Percentiles rank a stretch among this genome's conserved stretches.
These are phyloP conservation scores for Ganoderma sinense DNA, from an alignment of 1,284 basidiomycete genomes.

Conservation along the genomic window DNA sequence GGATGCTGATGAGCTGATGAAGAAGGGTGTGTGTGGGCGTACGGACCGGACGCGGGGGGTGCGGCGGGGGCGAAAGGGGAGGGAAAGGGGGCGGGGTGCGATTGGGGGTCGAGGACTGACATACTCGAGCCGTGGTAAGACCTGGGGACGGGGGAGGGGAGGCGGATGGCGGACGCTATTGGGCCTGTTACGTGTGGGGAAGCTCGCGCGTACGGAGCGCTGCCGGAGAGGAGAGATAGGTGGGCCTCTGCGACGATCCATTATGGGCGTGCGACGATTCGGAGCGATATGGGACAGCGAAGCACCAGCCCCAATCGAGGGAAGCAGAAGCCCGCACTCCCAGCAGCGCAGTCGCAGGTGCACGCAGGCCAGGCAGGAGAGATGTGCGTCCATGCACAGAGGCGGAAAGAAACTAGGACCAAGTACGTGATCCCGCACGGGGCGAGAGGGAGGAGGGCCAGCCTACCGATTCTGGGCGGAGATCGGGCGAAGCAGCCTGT, in stretches of 20 bases:
- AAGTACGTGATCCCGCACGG: not conserved
- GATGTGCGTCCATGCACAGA: not conserved
- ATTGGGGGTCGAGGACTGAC: not conserved
- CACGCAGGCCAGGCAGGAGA: not conserved
- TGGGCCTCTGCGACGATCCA: not conserved
- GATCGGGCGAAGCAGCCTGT: not conserved
- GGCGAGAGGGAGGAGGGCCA: not conserved
- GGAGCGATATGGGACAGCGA: not conserved
- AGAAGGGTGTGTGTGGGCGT: not conserved
- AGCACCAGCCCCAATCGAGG: not conserved
- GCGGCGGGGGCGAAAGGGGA: not conserved
- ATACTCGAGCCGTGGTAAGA: not conserved
- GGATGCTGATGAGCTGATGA: no score
- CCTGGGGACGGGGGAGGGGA: not conserved
- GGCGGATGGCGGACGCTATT: constrained; percentile 3
- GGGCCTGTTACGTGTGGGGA: constrained; percentile 7
- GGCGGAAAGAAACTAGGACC: not conserved
- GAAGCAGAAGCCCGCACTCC: not conserved
- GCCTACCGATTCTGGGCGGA: not conserved
- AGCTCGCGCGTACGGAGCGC: not conserved
- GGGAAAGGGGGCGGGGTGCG: not conserved
- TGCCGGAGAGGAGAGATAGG: constrained; percentile 1
- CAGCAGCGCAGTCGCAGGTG: not conserved
- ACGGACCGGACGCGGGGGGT: not conserved
- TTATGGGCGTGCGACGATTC: constrained; percentile 1